Percentiles rank a stretch among this genome's conserved stretches.
These are phyloP conservation scores for Tolypocladium endophyticum DNA, from an alignment of 2,329 filamentous ascomycete genomes.

Conservation along the genomic window DNA sequence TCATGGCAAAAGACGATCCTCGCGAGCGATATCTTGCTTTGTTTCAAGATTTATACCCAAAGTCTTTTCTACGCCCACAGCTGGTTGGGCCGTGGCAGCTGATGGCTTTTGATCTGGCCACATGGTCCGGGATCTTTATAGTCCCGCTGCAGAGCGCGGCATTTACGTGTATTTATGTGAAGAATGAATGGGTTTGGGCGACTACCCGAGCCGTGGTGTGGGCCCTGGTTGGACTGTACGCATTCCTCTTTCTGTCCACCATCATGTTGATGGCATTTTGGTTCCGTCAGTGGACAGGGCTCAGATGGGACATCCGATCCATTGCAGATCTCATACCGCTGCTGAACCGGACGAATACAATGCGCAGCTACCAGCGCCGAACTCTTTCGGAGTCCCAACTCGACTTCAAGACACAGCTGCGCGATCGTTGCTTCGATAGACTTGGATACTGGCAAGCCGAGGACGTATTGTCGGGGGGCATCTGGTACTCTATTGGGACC, in stretches of 20 bases:
- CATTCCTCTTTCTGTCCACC: conserved; percentile 50
- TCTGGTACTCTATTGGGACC: conserved; percentile 71
- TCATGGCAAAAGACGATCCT: conserved; percentile 58
- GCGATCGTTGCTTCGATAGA: conserved; percentile 51
- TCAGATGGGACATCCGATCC: conserved; percentile 77
- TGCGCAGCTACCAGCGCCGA: conserved; percentile 62
- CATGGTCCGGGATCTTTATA: conserved; percentile 72
- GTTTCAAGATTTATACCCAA: conserved; percentile 59
- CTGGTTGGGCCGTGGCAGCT: conserved; percentile 55
- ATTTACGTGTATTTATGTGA: conserved; percentile 53
- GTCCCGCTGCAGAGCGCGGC: conserved; percentile 71
- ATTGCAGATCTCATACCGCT: conserved; percentile 73
- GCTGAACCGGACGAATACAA: conserved; percentile 68
- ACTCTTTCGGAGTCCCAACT: conserved; percentile 37
- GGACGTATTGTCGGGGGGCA: conserved; percentile 46
- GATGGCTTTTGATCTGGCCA: conserved; percentile 53
- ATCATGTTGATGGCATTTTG: conserved; percentile 51
- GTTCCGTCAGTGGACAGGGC: conserved; percentile 54
- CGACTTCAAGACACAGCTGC: conserved; percentile 43
- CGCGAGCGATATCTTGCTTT: conserved; percentile 52
- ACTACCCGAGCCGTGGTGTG: conserved; percentile 69
- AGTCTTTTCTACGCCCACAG: conserved; percentile 53
- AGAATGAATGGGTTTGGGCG: conserved; percentile 65
- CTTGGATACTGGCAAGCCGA: conserved; percentile 81
- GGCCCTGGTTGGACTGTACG: conserved; percentile 65